Evolutionary conservation across 257 asterid genomes (phyloP).

Genomic region (Primulina tabacum): DNA sequence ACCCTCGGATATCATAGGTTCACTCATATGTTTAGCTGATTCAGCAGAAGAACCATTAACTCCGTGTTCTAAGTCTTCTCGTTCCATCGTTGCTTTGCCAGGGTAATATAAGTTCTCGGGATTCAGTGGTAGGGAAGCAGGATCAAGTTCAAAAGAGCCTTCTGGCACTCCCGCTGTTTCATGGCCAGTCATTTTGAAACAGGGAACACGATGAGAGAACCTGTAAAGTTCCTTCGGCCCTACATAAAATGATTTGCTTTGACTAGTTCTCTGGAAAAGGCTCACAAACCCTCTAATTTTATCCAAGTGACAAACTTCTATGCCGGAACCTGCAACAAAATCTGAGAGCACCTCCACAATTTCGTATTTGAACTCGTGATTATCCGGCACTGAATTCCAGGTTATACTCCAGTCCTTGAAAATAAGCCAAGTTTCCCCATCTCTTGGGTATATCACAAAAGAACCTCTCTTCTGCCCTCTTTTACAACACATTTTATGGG

Average conservation of each 20-base stretch:
- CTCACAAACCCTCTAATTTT: conserved; percentile 49
- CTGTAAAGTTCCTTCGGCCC: conserved; percentile 32
- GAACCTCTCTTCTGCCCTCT: conserved; percentile 34
- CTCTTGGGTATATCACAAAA: conserved; percentile 39
- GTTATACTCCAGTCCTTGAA: conserved; percentile 46
- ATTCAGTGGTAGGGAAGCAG: conserved; percentile 41
- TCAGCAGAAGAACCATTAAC: conserved; percentile 14
- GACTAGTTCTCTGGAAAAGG: conserved; percentile 42
- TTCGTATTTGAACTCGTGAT: conserved; percentile 41
- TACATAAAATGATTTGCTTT: conserved; percentile 24
- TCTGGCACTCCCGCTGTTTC: conserved; percentile 46
- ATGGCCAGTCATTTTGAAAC: conserved; percentile 42
- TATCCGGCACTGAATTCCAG: conserved; percentile 41
- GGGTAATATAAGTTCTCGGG: conserved; percentile 37
- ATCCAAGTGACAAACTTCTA: conserved; percentile 42
- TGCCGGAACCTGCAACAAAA: conserved; percentile 31
- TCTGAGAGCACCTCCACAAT: conserved; percentile 56
- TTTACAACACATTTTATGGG: conserved; percentile 45
- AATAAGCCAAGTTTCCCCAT: conserved; percentile 66
- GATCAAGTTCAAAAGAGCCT: conserved; percentile 61
- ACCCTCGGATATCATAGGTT: conserved; percentile 13
- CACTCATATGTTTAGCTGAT: conserved; percentile 12
- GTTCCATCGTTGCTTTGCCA: conserved; percentile 23
- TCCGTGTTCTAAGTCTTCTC: conserved; percentile 6
- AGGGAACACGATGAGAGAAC: conserved; percentile 51